Conservation (phyloP, 2,329 filamentous ascomycete genomes). For the Colletotrichum liriopes region DNA sequence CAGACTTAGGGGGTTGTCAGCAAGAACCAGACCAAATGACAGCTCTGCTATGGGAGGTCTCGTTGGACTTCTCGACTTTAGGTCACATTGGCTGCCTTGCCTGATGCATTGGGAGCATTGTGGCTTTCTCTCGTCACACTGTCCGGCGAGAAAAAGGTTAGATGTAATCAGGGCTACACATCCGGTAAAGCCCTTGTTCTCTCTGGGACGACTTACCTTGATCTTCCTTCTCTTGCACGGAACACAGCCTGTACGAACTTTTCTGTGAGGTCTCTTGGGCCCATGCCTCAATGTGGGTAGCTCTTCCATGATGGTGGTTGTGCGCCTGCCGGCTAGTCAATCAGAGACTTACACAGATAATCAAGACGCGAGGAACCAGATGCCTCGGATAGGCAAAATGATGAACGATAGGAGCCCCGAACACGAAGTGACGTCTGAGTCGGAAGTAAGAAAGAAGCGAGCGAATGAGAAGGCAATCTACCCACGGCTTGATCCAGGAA, state of each 20-base stretch:
- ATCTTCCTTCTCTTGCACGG: conserved; percentile 58
- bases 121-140: conserved; percentile 58
- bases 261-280: conserved; percentile 42
- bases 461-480: neutral
- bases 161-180: neutral
- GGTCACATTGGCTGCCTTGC: conserved; percentile 56
- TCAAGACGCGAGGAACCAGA: neutral
- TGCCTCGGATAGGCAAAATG: too few species aligned
- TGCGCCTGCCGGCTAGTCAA: neutral
- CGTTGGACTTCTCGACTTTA: conserved; percentile 30
- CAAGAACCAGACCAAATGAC: neutral
- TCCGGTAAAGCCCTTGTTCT: neutral
- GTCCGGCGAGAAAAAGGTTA: neutral
- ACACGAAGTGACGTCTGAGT: too few species aligned
- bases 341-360: neutral
- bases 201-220: conserved; percentile 49
- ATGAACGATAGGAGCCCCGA: neutral
- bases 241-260: conserved; percentile 56
- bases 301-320: neutral
- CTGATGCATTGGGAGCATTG: conserved; percentile 57
- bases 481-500: neutral
- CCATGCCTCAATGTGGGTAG: conserved; percentile 1
- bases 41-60: neutral
- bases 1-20: conserved; percentile 41
- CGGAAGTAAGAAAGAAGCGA: neutral